These are phyloP conservation scores for Ophiostoma himal-ulmi DNA, from an alignment of 2,329 filamentous ascomycete species.

Conservation along the genomic window DNA sequence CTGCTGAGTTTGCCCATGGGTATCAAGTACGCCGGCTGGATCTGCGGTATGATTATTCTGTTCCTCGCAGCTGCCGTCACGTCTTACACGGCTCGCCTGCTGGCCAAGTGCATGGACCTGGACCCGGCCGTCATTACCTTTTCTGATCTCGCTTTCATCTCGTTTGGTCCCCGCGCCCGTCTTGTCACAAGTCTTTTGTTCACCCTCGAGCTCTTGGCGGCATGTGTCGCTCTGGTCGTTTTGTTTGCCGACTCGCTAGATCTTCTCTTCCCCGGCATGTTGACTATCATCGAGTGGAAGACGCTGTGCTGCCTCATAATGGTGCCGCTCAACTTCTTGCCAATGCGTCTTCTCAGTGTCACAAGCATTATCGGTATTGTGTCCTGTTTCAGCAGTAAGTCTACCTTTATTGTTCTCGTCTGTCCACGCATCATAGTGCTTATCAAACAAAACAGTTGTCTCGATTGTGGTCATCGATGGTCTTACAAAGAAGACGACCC, in stretches of 20 bases:
- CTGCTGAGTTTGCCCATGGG: conserved; percentile 83
- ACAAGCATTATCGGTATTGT: conserved; percentile 91
- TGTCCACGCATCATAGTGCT: background rate
- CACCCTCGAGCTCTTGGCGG: conserved; percentile 77
- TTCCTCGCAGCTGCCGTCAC: conserved; percentile 69
- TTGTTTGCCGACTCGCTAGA: conserved; percentile 89
- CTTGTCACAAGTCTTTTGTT: conserved; percentile 80
- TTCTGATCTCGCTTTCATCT: conserved; percentile 85
- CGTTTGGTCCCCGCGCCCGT: conserved; percentile 76
- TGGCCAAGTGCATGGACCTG: conserved; percentile 83
- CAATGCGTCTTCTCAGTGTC: conserved; percentile 76
- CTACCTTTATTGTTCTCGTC: background rate
- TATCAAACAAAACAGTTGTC: conserved; percentile 56
- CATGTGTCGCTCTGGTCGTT: conserved; percentile 82
- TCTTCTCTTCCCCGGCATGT: conserved; percentile 64
- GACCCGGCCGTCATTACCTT: conserved; percentile 86
- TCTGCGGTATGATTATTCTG: conserved; percentile 72
- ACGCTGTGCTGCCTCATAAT: conserved; percentile 72
- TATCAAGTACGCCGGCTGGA: conserved; percentile 81
- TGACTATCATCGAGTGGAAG: conserved; percentile 71
- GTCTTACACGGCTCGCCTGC: conserved; percentile 75
- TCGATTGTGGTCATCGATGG: conserved; percentile 77
- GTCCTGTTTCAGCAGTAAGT: conserved; percentile 79
- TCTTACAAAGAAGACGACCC: conserved; percentile 69
- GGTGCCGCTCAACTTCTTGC: conserved; percentile 76